Evolutionary conservation across 768 basidiomycete genomes (phyloP).

Genomic region (Dacryopinax spathularia): DNA sequence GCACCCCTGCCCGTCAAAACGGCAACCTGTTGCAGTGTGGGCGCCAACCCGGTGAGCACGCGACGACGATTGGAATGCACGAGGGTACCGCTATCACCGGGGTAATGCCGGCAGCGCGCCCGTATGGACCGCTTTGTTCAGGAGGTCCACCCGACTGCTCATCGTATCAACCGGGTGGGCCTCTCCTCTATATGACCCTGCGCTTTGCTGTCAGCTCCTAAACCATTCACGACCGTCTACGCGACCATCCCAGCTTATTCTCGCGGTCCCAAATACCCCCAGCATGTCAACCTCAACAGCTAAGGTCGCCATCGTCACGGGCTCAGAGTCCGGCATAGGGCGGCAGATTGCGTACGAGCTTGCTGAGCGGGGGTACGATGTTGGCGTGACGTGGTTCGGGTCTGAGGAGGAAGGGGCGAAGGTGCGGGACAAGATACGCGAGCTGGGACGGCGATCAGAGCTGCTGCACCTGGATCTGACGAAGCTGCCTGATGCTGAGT

Average conservation of each 20-base stretch:
- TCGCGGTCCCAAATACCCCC: not conserved
- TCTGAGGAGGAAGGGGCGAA: not conserved
- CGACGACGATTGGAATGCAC: not conserved
- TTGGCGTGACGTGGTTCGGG: not conserved
- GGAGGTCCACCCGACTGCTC: not conserved
- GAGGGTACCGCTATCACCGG: not conserved
- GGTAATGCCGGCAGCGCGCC: not conserved
- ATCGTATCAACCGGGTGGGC: not conserved
- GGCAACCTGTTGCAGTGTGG: not conserved
- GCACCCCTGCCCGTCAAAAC: not conserved
- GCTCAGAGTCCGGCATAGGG: conserved; percentile 20
- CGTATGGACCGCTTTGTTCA: no score
- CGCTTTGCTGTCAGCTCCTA: not conserved
- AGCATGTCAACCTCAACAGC: not conserved
- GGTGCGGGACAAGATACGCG: not conserved
- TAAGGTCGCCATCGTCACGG: conserved; percentile 20
- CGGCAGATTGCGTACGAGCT: conserved; percentile 18
- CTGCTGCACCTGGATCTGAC: not conserved
- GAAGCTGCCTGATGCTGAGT: not conserved
- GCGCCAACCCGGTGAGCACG: not conserved
- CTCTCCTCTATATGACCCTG: not conserved
- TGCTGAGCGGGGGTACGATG: conserved; percentile 10
- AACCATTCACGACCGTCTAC: not conserved
- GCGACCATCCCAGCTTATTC: not conserved
- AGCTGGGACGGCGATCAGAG: not conserved